phyloP scores from a whole-genome alignment of 2,329 filamentous ascomycete genomes.

The Penicillium vulpinum region DNA sequence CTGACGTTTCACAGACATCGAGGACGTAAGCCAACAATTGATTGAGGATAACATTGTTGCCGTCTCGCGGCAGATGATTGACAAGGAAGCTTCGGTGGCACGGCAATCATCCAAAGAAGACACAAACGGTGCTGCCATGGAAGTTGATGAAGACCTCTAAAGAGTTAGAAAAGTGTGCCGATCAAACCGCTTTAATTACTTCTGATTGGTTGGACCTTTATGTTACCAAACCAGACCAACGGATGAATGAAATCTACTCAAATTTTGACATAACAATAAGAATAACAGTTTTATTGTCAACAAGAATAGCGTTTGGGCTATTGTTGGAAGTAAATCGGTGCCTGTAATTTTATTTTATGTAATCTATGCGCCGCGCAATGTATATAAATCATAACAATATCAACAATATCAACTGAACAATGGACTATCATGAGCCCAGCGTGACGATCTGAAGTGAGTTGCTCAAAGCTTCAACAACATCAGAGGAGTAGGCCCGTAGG shows the following conservation, averaged over 20 bases:
- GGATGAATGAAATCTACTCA: slow-evolving; percentile 5
- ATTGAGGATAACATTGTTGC: slow-evolving; percentile 99
- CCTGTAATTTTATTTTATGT: background rate
- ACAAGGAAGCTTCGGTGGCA: slow-evolving; percentile 95
- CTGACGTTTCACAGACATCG: slow-evolving; percentile 62
- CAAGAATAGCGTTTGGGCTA: background rate
- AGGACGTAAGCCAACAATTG: slow-evolving; percentile 91
- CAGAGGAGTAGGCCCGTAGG: slow-evolving; percentile 9
- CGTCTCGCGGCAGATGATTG: slow-evolving; percentile 98
- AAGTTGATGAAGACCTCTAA: slow-evolving; percentile 63
- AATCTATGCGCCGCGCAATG: slow-evolving; percentile 15
- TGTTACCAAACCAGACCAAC: slow-evolving; percentile 6
- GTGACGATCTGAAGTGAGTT: slow-evolving; percentile 15
- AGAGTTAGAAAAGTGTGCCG: slow-evolving; percentile 22
- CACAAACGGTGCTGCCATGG: slow-evolving; percentile 60
- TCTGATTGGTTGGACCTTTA: background rate
- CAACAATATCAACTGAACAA: background rate
- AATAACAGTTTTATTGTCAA: background rate
- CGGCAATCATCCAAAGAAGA: slow-evolving; percentile 53
- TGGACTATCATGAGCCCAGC: slow-evolving; percentile 12
- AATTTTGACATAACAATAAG: background rate
- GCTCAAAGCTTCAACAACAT: slow-evolving; percentile 13
- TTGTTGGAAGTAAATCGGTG: background rate
- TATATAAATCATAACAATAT: slow-evolving; percentile 11
- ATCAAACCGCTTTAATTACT: slow-evolving; percentile 22